phyloP scores from a whole-genome alignment of 306 rosid genomes.

The Dryas octopetala region DNA sequence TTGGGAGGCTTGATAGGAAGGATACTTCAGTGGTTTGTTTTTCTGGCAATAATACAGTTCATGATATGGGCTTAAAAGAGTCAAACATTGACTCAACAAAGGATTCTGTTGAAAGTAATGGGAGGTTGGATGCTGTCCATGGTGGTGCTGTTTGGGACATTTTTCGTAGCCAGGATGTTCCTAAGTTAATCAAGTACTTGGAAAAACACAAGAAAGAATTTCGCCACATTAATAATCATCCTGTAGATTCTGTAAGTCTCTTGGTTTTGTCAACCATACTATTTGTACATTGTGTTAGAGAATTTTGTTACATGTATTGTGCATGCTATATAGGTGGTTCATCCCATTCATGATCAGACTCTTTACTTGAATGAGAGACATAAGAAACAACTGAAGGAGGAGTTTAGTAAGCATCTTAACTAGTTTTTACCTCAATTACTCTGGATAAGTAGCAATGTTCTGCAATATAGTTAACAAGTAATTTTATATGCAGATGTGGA shows the following conservation, averaged over 20 bases:
- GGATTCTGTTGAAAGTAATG: constrained; percentile 35
- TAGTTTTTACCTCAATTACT: constrained; percentile 7
- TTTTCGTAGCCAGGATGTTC: constrained; percentile 69
- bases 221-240: constrained; percentile 48
- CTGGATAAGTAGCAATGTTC: constrained; percentile 15
- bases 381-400: constrained; percentile 59
- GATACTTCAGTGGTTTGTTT: constrained; percentile 20
- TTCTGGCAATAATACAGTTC: constrained; percentile 22
- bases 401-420: constrained; percentile 47
- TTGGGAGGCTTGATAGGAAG: constrained; percentile 14
- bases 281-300: background rate
- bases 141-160: constrained; percentile 84
- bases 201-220: constrained; percentile 61
- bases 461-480: background rate
- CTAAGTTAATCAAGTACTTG: constrained; percentile 54
- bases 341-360: constrained; percentile 77
- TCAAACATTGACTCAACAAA: constrained; percentile 24
- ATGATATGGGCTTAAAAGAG: constrained; percentile 29
- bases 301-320: constrained; percentile 22
- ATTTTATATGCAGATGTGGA: constrained; percentile 49
- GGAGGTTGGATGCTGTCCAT: constrained; percentile 23
- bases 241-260: constrained; percentile 56
- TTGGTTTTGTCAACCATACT: constrained; percentile 17
- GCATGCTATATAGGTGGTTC: constrained; percentile 52
- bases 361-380: constrained; percentile 57